These are phyloP conservation scores for Globisporangium nunn DNA, from an alignment of 352 stramenopile genomes.

Conservation along the genomic window DNA sequence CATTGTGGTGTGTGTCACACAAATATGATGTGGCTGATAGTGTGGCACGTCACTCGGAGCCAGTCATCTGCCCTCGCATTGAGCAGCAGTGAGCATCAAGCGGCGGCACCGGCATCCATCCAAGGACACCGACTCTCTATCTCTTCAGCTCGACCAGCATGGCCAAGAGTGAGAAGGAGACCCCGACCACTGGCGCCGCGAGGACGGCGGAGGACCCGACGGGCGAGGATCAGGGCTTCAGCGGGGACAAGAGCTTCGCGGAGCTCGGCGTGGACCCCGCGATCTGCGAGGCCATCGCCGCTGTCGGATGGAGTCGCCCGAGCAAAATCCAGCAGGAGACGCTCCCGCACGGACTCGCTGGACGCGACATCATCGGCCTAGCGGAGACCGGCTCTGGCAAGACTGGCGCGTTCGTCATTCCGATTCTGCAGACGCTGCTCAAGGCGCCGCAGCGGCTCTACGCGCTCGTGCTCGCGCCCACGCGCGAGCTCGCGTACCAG, in stretches of 20 bases:
- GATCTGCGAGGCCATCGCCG: constrained; percentile 89
- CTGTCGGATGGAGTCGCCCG: constrained; percentile 90
- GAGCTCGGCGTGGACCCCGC: constrained; percentile 87
- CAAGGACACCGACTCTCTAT: neutral
- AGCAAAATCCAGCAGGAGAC: constrained; percentile 95
- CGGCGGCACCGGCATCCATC: neutral
- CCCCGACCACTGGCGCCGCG: neutral
- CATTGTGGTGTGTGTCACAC: neutral
- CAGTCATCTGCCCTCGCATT: neutral
- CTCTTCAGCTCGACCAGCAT: neutral
- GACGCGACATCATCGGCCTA: constrained; percentile 96
- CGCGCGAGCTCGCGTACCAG: constrained; percentile 94
- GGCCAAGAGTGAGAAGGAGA: neutral
- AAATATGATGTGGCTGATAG: neutral
- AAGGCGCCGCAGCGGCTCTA: constrained; percentile 88
- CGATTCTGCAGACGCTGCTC: constrained; percentile 90
- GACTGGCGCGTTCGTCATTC: constrained; percentile 93
- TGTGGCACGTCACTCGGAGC: neutral
- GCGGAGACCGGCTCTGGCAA: constrained; percentile 95
- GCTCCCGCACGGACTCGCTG: constrained; percentile 89
- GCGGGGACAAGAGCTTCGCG: constrained; percentile 77
- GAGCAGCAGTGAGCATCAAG: neutral
- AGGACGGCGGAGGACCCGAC: too few relatives aligned
- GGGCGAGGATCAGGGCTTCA: constrained; percentile 42
- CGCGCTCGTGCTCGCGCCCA: constrained; percentile 90